Percentiles rank a stretch among this genome's conserved stretches.
Conservation (phyloP, 2,329 filamentous ascomycete species). For the Neofusicoccum sp. region DNA sequence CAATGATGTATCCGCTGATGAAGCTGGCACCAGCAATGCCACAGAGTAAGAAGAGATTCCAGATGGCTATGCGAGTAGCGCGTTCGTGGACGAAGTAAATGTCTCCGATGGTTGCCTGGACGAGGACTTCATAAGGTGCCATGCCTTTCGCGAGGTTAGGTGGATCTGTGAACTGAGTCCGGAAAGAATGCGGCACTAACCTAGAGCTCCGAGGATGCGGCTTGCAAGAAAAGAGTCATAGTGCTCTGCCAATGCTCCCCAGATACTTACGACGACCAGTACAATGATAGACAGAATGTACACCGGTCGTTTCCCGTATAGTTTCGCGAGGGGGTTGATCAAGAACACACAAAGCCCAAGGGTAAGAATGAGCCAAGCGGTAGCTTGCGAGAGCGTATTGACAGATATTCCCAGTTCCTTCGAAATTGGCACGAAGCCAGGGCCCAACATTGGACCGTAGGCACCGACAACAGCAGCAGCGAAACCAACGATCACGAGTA, state of each 20-base stretch:
- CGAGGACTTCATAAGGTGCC: constrained; percentile 56
- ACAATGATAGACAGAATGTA: constrained; percentile 52
- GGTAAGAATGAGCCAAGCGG: constrained; percentile 53
- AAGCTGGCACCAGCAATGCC: constrained; percentile 43
- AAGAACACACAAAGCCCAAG: constrained; percentile 55
- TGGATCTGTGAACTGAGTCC: neutral
- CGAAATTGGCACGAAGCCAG: constrained; percentile 53
- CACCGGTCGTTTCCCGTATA: constrained; percentile 54
- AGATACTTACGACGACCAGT: constrained; percentile 53
- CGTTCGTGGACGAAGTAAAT: constrained; percentile 51
- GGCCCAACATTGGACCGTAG: constrained; percentile 56
- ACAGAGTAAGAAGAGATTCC: constrained; percentile 45
- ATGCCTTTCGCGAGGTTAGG: constrained; percentile 36
- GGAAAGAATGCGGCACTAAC: neutral
- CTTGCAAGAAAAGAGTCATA: constrained; percentile 52
- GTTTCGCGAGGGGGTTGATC: constrained; percentile 55
- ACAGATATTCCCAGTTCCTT: constrained; percentile 48
- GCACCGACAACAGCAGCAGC: constrained; percentile 53
- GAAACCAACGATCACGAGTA: constrained; percentile 61
- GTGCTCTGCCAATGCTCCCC: constrained; percentile 48
- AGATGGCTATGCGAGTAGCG: constrained; percentile 42
- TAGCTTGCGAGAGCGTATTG: constrained; percentile 48
- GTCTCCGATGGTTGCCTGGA: constrained; percentile 54
- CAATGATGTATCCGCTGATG: constrained; percentile 44
- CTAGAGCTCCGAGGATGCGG: constrained; percentile 51